Evolutionary conservation across 1,139 yeast species (phyloP), one percentile per base, ranked within the genome.

Genomic region (Wickerhamomyces sp.): DNA sequence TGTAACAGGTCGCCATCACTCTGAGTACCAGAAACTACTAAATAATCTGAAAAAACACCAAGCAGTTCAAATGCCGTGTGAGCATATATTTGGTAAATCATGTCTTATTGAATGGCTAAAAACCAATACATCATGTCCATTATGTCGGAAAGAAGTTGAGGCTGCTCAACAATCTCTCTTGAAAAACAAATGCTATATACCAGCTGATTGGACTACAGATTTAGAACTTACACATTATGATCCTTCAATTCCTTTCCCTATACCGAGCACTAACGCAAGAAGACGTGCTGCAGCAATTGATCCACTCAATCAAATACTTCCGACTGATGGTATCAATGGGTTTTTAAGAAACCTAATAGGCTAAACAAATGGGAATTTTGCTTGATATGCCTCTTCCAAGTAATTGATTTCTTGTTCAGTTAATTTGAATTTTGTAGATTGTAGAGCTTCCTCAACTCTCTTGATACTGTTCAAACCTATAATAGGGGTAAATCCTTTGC

Each of bases 61-160:
- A 15, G 79, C 92, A 0, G 65, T 80, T 4, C 64, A 68, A 45
- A 69, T 85, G 78, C 89, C 90, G 0, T 84, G 94, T 59, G 21
- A 20, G 8, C 88, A 81, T 55, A 54, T 72, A 1, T 81, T 81
- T 59, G 87, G 88, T 3, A 66, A 68, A 40, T 67, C 71, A 16
- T 82, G 92, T 58, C 62, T 82, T 36, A 64, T 64, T 38, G 81
- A 78, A 47, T 82, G 92, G 92, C 70, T 83, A 35, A 64, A 68
- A 41, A 65, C 65, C 30, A 71, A 74, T 38, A 62, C 72, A 24
- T 72, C 81, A 2, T 81, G 92, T 54, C 90, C 92, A 1, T 62
- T 82, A 41, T 81, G 90, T 49, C 44, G 52, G 15, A 39, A 44
- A 13, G 50, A 46, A 28, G 37, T 38, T 32, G 41, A 38, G 13